Conservation (phyloP, 179 eudicot genomes). For the Amaranthus tricolor region DNA sequence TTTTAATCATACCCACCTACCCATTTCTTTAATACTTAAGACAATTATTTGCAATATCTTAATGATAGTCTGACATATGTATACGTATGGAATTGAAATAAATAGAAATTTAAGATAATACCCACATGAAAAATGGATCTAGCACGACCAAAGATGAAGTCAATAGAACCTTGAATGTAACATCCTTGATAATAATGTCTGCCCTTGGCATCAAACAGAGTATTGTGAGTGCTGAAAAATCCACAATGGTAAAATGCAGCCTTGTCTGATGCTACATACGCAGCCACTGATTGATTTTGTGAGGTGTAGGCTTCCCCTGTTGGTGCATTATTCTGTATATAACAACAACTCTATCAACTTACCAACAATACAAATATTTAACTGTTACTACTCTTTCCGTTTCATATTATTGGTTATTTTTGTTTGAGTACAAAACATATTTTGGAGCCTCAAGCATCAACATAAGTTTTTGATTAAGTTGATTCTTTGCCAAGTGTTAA, state of each 20-base stretch:
- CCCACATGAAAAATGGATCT: constrained; percentile 36
- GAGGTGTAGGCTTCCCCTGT: constrained; percentile 48
- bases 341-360: background rate
- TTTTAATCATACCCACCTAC: too few species aligned
- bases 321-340: constrained; percentile 64
- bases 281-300: constrained; percentile 46
- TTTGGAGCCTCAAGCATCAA: too few species aligned
- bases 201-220: constrained; percentile 43
- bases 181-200: constrained; percentile 43
- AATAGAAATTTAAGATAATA: background rate
- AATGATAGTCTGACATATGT: too few species aligned
- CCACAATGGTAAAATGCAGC: constrained; percentile 50
- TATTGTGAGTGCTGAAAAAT: constrained; percentile 48
- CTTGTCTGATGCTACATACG: constrained; percentile 37
- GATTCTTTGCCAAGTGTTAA: too few species aligned
- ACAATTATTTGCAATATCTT: too few species aligned
- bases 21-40: too few species aligned
- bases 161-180: constrained; percentile 52
- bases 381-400: too few species aligned
- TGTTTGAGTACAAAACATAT: too few species aligned
- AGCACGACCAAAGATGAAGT: constrained; percentile 53
- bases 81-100: background rate
- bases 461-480: too few species aligned
- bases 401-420: too few species aligned
- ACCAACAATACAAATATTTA: background rate